These are phyloP conservation scores for Davidsoniella neocaledoniae DNA, from an alignment of 2,329 filamentous ascomycete species.

Conservation along the genomic window DNA sequence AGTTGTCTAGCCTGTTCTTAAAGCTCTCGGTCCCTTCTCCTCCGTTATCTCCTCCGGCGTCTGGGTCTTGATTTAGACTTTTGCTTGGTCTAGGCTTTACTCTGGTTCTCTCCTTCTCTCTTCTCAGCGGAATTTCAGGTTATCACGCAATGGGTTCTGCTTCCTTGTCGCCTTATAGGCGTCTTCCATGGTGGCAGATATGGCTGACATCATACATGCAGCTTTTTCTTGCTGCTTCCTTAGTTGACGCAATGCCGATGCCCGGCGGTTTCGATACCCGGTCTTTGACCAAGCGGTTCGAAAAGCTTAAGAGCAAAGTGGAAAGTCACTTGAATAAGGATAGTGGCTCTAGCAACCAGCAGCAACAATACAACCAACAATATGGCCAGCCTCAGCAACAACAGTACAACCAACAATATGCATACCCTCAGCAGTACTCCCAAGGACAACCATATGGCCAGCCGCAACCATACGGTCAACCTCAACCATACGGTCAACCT, in stretches of 20 bases:
- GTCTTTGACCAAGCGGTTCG: conserved; percentile 11
- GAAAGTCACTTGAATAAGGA: conserved; percentile 7
- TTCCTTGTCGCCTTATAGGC: background rate
- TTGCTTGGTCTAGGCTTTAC: too few species aligned
- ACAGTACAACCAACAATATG: background rate
- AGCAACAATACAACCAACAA: background rate
- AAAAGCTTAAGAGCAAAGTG: conserved; percentile 11
- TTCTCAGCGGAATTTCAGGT: background rate
- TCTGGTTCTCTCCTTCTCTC: background rate
- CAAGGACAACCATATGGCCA: background rate
- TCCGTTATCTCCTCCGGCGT: too few species aligned
- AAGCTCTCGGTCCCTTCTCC: too few species aligned
- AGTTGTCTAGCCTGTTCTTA: too few species aligned
- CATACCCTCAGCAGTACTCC: background rate
- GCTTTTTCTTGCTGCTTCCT: background rate
- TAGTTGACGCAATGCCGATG: conserved; percentile 6
- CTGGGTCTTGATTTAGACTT: too few species aligned
- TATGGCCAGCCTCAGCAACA: background rate
- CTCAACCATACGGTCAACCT: conserved; percentile 7
- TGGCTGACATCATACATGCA: conserved; percentile 8
- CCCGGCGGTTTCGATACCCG: conserved; percentile 1
- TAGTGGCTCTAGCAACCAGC: background rate
- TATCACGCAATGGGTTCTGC: background rate
- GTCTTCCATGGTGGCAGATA: conserved; percentile 1
- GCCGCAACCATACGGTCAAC: background rate